Evolutionary conservation across 257 asterid genomes (phyloP).

Genomic region (Schizonepeta tenuifolia): DNA sequence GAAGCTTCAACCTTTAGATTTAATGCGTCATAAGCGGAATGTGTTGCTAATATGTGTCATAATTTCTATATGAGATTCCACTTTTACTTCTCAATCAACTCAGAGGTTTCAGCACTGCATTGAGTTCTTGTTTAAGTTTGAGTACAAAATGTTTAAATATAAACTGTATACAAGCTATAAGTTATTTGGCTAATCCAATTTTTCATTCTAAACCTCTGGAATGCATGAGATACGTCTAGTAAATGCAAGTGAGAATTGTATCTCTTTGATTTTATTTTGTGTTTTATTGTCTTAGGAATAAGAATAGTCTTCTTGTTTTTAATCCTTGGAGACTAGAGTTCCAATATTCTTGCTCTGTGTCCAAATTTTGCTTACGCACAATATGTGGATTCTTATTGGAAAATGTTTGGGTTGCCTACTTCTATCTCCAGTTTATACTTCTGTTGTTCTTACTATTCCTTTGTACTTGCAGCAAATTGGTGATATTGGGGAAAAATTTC

Average conservation of each 20-base stretch:
- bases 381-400: not conserved
- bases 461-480: constrained; percentile 78
- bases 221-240: constrained; percentile 5
- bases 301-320: not conserved
- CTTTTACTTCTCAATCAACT: not conserved
- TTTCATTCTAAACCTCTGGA: not conserved
- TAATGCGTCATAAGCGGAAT: constrained; percentile 6
- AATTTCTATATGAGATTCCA: not conserved
- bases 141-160: not conserved
- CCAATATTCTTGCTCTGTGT: not conserved
- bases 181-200: not conserved
- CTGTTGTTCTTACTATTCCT: constrained; percentile 24
- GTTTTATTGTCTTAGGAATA: constrained; percentile 1
- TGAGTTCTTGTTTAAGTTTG: not conserved
- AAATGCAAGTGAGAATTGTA: not conserved
- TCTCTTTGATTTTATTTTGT: not conserved
- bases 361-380: not conserved
- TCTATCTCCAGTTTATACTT: constrained; percentile 26
- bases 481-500: constrained; percentile 82
- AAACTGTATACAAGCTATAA: not conserved
- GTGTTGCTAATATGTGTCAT: not conserved
- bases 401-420: not conserved
- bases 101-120: constrained; percentile 15
- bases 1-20: not conserved
- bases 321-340: not conserved